phyloP scores from a whole-genome alignment of 2,329 filamentous ascomycete species.

The Chaetoscypha palmicola region DNA sequence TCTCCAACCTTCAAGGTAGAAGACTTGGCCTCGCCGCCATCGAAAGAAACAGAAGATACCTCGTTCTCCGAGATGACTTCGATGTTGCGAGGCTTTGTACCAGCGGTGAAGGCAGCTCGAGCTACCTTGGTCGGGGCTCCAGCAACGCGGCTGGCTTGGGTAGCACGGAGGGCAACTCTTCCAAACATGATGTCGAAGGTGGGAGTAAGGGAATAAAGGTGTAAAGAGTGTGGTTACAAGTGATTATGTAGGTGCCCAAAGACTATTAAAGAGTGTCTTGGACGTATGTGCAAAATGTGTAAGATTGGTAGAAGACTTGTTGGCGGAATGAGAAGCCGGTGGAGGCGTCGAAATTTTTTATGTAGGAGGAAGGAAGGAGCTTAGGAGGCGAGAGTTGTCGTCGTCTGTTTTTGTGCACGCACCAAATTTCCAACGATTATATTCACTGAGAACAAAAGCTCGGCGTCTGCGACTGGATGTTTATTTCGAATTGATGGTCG shows the following conservation, averaged over 20 bases:
- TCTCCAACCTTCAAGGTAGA: conserved; percentile 25
- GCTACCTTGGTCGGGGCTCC: conserved; percentile 13
- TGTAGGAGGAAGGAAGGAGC: not conserved
- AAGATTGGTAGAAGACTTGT: not conserved
- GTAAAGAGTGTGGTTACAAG: not conserved
- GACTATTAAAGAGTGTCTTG: not conserved
- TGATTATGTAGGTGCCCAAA: not conserved
- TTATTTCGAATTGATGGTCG: not conserved
- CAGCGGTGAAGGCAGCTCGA: conserved; percentile 22
- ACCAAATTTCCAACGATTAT: not conserved
- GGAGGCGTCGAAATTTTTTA: too few species aligned
- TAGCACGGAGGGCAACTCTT: conserved; percentile 16
- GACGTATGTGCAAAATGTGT: not conserved
- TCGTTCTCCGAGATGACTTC: conserved; percentile 28
- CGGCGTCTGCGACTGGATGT: not conserved
- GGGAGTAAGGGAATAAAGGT: not conserved
- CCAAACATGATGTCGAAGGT: conserved; percentile 21
- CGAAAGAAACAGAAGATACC: conserved; percentile 21
- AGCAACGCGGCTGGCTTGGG: not conserved
- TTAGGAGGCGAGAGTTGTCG: not conserved
- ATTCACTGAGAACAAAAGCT: not conserved
- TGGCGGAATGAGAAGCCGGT: not conserved
- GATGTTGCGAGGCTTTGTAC: conserved; percentile 16
- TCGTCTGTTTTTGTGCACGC: not conserved
- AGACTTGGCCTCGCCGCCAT: conserved; percentile 17